Percentiles rank a stretch among this genome's conserved stretches.
These are phyloP conservation scores for Verticillium longisporum DNA, from an alignment of 2,329 filamentous ascomycete genomes.

Conservation along the genomic window DNA sequence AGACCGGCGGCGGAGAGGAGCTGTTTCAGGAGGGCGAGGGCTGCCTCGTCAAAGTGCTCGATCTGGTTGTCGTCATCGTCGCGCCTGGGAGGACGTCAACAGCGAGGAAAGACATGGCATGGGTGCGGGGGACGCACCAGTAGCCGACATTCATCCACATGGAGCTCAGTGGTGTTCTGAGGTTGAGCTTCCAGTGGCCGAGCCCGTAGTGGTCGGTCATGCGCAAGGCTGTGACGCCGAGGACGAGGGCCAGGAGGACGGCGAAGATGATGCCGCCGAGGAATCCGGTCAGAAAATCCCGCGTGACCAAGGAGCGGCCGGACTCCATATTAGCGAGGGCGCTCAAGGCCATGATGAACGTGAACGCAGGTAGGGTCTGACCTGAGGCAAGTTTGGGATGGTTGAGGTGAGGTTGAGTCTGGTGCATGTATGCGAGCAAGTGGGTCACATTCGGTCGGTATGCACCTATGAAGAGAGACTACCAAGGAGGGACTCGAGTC, in stretches of 20 bases:
- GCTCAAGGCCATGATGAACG: neutral
- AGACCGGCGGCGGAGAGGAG: conserved; percentile 37
- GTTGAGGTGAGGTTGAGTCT: neutral
- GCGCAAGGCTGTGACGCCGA: conserved; percentile 14
- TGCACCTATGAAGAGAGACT: too few species aligned
- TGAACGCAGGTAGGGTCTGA: neutral
- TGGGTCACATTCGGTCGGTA: too few species aligned
- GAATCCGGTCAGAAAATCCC: neutral
- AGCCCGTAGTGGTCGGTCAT: conserved; percentile 36
- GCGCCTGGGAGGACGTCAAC: conserved; percentile 17
- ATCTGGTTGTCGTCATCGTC: conserved; percentile 19
- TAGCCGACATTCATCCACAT: conserved; percentile 62
- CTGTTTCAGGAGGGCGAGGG: conserved; percentile 38
- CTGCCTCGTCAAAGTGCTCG: conserved; percentile 36
- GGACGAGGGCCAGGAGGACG: conserved; percentile 7
- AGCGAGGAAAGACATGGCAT: neutral
- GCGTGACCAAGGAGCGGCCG: neutral
- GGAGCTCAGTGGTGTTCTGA: conserved; percentile 34
- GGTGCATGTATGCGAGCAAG: neutral
- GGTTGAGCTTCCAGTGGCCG: conserved; percentile 49
- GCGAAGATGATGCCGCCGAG: conserved; percentile 2
- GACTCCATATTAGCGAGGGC: neutral
- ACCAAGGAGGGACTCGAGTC: too few species aligned
- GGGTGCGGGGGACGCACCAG: conserved; percentile 36
- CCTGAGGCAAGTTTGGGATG: neutral